Base-by-base conservation (phyloP, 2,329 filamentous ascomycete genomes). In the Cordyceps tenuipes region DNA sequence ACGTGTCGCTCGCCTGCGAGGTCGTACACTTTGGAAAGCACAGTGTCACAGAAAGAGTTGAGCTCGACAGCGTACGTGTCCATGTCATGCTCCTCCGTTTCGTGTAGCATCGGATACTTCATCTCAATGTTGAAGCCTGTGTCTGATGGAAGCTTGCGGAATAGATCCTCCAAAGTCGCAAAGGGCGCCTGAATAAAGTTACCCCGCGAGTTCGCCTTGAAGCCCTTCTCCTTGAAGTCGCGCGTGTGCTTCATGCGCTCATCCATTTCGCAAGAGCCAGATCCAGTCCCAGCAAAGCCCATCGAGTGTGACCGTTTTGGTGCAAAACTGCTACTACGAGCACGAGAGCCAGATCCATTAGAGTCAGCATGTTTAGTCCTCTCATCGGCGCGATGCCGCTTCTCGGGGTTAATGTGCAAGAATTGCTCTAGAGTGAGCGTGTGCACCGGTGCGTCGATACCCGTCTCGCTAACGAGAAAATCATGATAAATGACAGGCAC, bases 91-190 rank as follows among this genome's bases (percentile, higher is more conserved):
- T 95, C 90, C 72, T 97, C 91, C 61, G 86, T 90, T 78, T 99
- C 95, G 71, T 93, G 88, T 47, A 99, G 83, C 92, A 97, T 97
- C 5, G 94, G 94, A 71, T 99, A 99, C 75, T 99, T 97, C 82
- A 99, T 89, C 77, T 99, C 94, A 66, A 99, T 96, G 74, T 99
- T 97, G 81, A 99, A 99, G 15, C 94, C 92, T 23, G 96, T 89
- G 15, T 84, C 80, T 63, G 88, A 82, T 0, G 91, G 91, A 0
- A 99, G 77, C 69, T 92, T 87, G 67, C 84, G 83, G 76, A 99
- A 97, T 71, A 97, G 86, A 63, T 97, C 91, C 72, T 97, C 91
- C 5, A 99, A 79, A 0, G 94, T 99, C 8, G 93, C 92, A 75
- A 99, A 99, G 0, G 93, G 91, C 0, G 90, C 91, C 71, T 97